Evolutionary conservation across 495 filamentous ascomycete genomes (phyloP).

Genomic region (Penicillium herquei): DNA sequence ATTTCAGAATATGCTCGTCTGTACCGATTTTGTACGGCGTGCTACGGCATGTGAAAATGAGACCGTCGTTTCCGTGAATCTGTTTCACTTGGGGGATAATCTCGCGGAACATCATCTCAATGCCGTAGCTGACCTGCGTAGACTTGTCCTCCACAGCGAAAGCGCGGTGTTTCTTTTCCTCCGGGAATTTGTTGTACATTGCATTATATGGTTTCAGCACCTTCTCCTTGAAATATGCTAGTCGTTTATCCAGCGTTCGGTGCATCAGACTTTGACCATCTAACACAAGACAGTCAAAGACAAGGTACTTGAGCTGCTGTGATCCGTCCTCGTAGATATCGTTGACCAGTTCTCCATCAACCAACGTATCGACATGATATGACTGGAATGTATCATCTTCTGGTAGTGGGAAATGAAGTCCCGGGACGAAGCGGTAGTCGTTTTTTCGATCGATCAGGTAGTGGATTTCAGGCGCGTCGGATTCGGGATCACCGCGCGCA

Average conservation of each 20-base stretch:
- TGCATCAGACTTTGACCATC: slow-evolving; percentile 74
- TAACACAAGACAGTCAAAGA: slow-evolving; percentile 88
- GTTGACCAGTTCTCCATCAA: slow-evolving; percentile 91
- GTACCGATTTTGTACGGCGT: slow-evolving; percentile 86
- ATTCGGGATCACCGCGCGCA: slow-evolving; percentile 52
- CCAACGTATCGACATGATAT: slow-evolving; percentile 77
- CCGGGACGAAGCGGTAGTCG: slow-evolving; percentile 82
- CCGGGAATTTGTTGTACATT: slow-evolving; percentile 65
- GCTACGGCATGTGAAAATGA: slow-evolving; percentile 91
- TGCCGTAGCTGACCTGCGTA: slow-evolving; percentile 83
- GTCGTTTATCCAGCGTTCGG: slow-evolving; percentile 79
- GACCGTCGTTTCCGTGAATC: slow-evolving; percentile 86
- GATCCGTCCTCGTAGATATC: slow-evolving; percentile 64
- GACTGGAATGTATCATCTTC: slow-evolving; percentile 52
- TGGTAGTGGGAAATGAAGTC: slow-evolving; percentile 76
- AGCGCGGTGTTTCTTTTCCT: slow-evolving; percentile 65
- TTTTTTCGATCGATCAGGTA: slow-evolving; percentile 97
- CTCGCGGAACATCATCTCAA: slow-evolving; percentile 85
- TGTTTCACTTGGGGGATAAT: slow-evolving; percentile 73
- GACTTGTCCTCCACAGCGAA: slow-evolving; percentile 84
- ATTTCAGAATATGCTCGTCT: slow-evolving; percentile 90
- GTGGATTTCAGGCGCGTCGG: slow-evolving; percentile 52
- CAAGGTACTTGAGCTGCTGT: slow-evolving; percentile 73
- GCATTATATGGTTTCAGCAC: slow-evolving; percentile 77
- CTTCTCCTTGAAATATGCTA: slow-evolving; percentile 78